phyloP scores from a whole-genome alignment of 108 stramenopile genomes.

The Discostella pseudostelligera region DNA sequence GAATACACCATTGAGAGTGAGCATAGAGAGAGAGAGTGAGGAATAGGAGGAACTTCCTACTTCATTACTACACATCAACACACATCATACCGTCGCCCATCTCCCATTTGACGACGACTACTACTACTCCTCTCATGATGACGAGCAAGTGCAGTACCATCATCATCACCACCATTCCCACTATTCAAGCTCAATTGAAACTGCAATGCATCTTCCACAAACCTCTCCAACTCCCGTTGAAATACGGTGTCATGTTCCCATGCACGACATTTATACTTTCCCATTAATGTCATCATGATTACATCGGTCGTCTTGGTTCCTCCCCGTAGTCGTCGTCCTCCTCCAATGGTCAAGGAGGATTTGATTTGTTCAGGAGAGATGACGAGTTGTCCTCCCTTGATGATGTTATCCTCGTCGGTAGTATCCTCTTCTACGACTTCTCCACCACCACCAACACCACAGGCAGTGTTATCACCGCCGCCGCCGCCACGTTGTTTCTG shows the following conservation, averaged over 20 bases:
- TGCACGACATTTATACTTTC: conserved; percentile 14
- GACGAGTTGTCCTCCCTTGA: conserved; percentile 16
- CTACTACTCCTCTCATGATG: too few species aligned
- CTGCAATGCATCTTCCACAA: conserved; percentile 35
- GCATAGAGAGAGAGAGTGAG: too few species aligned
- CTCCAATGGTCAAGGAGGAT: too few species aligned
- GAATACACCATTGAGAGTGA: too few species aligned
- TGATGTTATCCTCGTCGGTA: neutral
- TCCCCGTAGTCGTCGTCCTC: neutral
- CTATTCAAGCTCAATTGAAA: conserved; percentile 32
- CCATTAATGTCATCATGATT: conserved; percentile 39
- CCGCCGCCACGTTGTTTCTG: conserved; percentile 19
- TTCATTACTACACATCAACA: too few species aligned
- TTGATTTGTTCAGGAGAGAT: conserved; percentile 17
- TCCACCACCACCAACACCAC: neutral
- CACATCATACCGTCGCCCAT: too few species aligned
- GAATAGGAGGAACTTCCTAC: too few species aligned
- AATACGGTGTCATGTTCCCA: conserved; percentile 31
- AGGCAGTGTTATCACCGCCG: too few species aligned
- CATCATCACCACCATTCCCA: neutral
- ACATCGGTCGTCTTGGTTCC: neutral
- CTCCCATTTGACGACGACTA: too few species aligned
- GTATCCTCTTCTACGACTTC: neutral
- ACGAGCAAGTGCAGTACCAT: neutral
- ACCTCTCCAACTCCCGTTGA: conserved; percentile 26